phyloP scores from a whole-genome alignment of 495 filamentous ascomycete species.

The Aspergillus haitiensis region DNA sequence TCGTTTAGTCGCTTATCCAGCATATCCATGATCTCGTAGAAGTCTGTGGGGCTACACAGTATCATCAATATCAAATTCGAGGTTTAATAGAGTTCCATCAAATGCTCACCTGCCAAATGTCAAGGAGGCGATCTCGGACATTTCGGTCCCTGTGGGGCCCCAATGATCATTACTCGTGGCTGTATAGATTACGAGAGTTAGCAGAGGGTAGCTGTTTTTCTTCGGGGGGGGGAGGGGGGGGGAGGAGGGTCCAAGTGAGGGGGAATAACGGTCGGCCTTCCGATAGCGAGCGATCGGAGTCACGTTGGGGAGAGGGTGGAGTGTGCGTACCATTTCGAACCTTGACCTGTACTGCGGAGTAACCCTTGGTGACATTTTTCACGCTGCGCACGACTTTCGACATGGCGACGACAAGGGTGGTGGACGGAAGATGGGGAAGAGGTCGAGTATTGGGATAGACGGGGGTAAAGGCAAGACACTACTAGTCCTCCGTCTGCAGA shows the following conservation, averaged over 20 bases:
- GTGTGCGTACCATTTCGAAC: conserved; percentile 90
- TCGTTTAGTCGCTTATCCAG: conserved; percentile 98
- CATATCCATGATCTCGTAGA: conserved; percentile 99
- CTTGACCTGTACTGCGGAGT: conserved; percentile 95
- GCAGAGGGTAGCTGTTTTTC: neutral
- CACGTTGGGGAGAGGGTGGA: conserved; percentile 4
- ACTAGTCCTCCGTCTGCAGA: neutral
- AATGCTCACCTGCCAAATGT: conserved; percentile 87
- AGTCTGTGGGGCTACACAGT: conserved; percentile 77
- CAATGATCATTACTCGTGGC: conserved; percentile 99
- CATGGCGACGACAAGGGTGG: conserved; percentile 56
- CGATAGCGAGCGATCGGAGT: conserved; percentile 17
- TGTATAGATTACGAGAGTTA: conserved; percentile 35
- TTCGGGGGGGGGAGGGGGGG: too few species aligned
- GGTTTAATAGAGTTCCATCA: neutral
- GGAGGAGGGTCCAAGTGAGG: neutral
- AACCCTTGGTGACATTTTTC: conserved; percentile 99
- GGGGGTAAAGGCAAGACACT: conserved; percentile 1
- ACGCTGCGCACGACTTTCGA: conserved; percentile 97
- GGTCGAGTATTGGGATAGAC: conserved; percentile 3
- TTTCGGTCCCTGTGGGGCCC: conserved; percentile 97
- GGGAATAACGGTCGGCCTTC: neutral
- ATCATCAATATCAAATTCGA: conserved; percentile 11
- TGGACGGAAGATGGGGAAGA: conserved; percentile 1
- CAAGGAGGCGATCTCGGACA: conserved; percentile 97